Conservation (phyloP, 768 basidiomycete species). For the Termitomyces sp. region DNA sequence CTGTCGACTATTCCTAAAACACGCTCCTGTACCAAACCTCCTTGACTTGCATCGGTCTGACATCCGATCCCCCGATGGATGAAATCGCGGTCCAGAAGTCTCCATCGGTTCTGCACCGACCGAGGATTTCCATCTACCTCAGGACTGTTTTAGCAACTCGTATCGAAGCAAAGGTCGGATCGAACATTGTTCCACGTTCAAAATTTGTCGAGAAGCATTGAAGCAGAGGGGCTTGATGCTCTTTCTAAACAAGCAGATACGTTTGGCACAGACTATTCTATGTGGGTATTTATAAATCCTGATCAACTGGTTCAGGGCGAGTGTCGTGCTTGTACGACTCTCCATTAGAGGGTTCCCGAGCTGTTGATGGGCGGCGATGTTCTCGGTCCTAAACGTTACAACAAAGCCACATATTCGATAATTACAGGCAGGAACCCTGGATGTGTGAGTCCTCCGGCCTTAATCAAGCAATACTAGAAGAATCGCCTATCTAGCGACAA, state of each 20-base stretch:
- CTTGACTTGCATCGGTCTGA: slow-evolving; percentile 82
- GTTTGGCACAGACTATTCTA: slow-evolving; percentile 95
- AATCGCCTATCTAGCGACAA: slow-evolving; percentile 27
- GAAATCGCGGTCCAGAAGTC: slow-evolving; percentile 79
- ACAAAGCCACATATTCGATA: slow-evolving; percentile 66
- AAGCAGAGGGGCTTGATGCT: slow-evolving; percentile 82
- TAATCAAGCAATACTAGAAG: neutral
- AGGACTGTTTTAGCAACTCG: slow-evolving; percentile 71
- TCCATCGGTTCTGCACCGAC: slow-evolving; percentile 97
- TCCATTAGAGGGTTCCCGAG: too few species aligned
- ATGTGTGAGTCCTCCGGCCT: slow-evolving; percentile 47
- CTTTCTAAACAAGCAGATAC: slow-evolving; percentile 89
- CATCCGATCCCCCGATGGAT: slow-evolving; percentile 71
- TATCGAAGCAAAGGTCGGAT: slow-evolving; percentile 65
- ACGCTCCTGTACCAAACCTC: slow-evolving; percentile 64
- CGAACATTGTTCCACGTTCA: slow-evolving; percentile 81
- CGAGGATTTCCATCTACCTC: slow-evolving; percentile 87
- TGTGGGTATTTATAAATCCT: slow-evolving; percentile 95
- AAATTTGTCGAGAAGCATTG: slow-evolving; percentile 88
- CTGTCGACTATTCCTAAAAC: slow-evolving; percentile 58
- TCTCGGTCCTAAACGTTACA: slow-evolving; percentile 74
- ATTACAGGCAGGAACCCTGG: slow-evolving; percentile 81
- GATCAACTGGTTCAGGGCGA: slow-evolving; percentile 79
- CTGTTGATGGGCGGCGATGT: slow-evolving; percentile 78
- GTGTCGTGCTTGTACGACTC: neutral